Evolutionary conservation across 768 basidiomycete genomes (phyloP).

Genomic region (Lactarius psammicola): DNA sequence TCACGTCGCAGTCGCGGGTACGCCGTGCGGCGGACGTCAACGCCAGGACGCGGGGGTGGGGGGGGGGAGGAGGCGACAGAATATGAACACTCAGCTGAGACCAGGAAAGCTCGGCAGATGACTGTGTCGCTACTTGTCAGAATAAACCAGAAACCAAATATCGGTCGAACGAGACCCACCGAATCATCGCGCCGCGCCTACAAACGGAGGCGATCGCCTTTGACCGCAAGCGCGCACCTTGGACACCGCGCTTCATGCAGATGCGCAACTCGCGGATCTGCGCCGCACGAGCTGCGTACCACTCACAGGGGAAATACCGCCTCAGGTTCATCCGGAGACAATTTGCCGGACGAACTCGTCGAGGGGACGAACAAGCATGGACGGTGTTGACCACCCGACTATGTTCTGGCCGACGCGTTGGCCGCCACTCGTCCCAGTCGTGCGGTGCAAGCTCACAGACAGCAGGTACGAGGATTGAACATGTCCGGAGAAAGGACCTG

Average conservation of each 20-base stretch:
- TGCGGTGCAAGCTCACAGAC: slow-evolving; percentile 7
- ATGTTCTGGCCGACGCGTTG: slow-evolving; percentile 15
- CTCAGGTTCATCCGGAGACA: slow-evolving; percentile 8
- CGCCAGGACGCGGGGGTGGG: slow-evolving; percentile 19
- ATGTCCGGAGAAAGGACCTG: slow-evolving; percentile 9
- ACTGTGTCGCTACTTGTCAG: background rate
- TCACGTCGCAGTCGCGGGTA: slow-evolving; percentile 23
- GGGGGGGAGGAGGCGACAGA: slow-evolving; percentile 2
- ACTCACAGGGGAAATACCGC: slow-evolving; percentile 12
- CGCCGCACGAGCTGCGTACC: background rate
- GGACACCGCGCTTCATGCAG: slow-evolving; percentile 7
- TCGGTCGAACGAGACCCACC: background rate
- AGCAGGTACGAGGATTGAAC: slow-evolving; percentile 12
- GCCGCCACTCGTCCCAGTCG: slow-evolving; percentile 16
- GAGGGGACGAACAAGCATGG: slow-evolving; percentile 17
- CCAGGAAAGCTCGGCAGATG: background rate
- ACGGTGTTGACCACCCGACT: background rate
- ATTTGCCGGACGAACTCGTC: background rate
- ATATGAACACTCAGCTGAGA: slow-evolving; percentile 21
- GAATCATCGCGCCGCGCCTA: background rate
- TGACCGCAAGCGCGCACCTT: background rate
- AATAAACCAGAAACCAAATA: background rate
- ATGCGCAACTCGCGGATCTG: background rate
- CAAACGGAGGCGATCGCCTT: slow-evolving; percentile 8
- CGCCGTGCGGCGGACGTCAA: slow-evolving; percentile 11